A percentile compares a stretch with the other conserved stretches of the same genome.
Evolutionary conservation across 2,329 filamentous ascomycete genomes (phyloP).

Genomic region (Canariomyces notabilis): DNA sequence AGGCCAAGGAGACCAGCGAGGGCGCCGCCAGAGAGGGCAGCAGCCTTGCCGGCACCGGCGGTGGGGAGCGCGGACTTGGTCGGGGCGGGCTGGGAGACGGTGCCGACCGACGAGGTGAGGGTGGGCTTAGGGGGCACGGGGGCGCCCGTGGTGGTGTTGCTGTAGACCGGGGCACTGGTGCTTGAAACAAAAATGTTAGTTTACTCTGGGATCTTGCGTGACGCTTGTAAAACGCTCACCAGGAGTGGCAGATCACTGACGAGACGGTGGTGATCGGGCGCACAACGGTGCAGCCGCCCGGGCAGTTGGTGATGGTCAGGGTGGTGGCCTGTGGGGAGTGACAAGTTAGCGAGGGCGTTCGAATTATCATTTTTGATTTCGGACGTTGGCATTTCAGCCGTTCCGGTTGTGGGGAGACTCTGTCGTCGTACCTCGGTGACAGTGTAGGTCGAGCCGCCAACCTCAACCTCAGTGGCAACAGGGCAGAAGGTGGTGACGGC

Average conservation of each 20-base stretch:
- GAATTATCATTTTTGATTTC: constrained; percentile 15
- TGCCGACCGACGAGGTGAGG: constrained; percentile 28
- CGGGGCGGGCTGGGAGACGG: constrained; percentile 21
- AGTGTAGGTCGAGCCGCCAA: constrained; percentile 63
- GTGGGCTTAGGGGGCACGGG: constrained; percentile 30
- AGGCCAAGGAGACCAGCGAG: constrained; percentile 57
- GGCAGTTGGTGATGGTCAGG: constrained; percentile 67
- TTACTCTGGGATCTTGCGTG: no score
- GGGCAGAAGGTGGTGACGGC: constrained; percentile 70
- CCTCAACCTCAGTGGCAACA: constrained; percentile 56
- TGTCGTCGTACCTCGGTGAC: constrained; percentile 52
- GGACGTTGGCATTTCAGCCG: no score
- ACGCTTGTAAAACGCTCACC: no score
- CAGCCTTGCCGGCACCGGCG: constrained; percentile 52
- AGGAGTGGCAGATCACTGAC: constrained; percentile 48
- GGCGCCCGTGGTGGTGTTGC: constrained; percentile 35
- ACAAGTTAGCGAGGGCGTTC: no score
- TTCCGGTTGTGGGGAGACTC: no score
- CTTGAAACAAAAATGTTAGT: constrained; percentile 16
- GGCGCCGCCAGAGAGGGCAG: constrained; percentile 52
- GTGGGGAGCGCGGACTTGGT: constrained; percentile 38
- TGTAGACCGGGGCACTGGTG: constrained; percentile 29
- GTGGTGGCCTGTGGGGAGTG: constrained; percentile 50
- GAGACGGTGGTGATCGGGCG: constrained; percentile 52
- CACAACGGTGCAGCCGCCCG: constrained; percentile 55